These are phyloP conservation scores for Rhodotorula sp. DNA, from an alignment of 1,284 basidiomycete genomes.

Conservation along the genomic window DNA sequence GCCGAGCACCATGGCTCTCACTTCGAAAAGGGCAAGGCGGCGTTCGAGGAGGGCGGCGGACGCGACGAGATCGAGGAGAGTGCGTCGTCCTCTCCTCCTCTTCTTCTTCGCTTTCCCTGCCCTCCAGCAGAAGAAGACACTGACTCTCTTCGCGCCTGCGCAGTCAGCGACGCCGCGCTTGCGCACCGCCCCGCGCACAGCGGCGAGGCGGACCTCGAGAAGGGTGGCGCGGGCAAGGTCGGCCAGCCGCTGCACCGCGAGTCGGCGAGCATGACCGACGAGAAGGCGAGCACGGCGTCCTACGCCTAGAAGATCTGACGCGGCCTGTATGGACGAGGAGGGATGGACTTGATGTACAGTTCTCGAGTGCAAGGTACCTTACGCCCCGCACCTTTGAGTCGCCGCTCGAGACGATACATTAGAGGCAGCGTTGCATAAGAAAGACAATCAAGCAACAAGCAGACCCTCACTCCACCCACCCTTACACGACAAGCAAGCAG, in stretches of 20 bases:
- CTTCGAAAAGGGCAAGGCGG: constrained; percentile 78
- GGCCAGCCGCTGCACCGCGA: constrained; percentile 24
- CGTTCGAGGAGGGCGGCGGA: constrained; percentile 59
- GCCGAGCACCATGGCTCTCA: constrained; percentile 71
- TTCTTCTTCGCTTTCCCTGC: background rate
- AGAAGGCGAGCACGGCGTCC: background rate
- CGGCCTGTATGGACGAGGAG: background rate
- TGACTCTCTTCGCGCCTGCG: too few species aligned
- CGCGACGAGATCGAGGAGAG: constrained; percentile 33
- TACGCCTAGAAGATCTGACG: background rate
- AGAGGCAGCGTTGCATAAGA: background rate
- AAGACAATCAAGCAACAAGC: background rate
- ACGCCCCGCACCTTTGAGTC: too few species aligned
- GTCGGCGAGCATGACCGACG: constrained; percentile 10
- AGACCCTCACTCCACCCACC: too few species aligned
- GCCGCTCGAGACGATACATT: background rate
- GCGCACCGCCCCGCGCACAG: background rate
- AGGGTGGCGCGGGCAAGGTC: constrained; percentile 18
- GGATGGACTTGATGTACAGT: background rate
- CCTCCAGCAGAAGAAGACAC: too few species aligned
- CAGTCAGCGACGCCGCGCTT: constrained; percentile 17
- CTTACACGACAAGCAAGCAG: too few species aligned
- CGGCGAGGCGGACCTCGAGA: constrained; percentile 18
- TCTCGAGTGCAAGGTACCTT: background rate
- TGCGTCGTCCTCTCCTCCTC: background rate